A percentile compares a stretch with the other conserved stretches of the same genome.
Evolutionary conservation across 768 basidiomycete genomes (phyloP).

Genomic region (Podaxis sp.): DNA sequence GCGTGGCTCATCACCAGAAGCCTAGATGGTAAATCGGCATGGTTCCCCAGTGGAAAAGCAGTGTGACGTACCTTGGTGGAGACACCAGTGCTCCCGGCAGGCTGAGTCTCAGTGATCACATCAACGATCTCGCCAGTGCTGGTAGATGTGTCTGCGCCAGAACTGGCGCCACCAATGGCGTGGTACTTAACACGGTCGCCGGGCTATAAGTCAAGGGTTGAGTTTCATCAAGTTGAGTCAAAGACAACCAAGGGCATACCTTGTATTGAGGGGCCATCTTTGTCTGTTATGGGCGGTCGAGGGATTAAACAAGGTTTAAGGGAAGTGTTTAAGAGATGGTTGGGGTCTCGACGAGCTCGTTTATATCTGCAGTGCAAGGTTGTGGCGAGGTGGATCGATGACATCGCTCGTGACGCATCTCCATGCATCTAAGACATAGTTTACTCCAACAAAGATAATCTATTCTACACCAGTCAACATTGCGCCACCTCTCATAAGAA

Average conservation of each 20-base stretch:
- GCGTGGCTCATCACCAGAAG: conserved; percentile 10
- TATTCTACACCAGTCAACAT: not conserved
- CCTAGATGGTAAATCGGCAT: not conserved
- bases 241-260: not conserved
- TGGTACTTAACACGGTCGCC: conserved; percentile 16
- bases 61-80: not conserved
- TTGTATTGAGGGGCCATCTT: conserved; percentile 7
- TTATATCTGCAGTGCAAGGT: not conserved
- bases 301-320: not conserved
- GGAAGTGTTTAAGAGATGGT: not conserved
- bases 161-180: conserved; percentile 11
- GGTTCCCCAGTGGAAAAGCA: too few relatives aligned
- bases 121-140: conserved; percentile 16
- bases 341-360: not conserved
- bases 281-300: not conserved
- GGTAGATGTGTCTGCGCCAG: conserved; percentile 8
- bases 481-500: too few relatives aligned
- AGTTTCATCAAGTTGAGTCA: not conserved
- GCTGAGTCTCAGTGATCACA: conserved; percentile 14
- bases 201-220: not conserved
- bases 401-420: not conserved
- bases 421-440: not conserved
- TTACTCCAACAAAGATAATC: not conserved
- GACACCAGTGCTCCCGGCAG: conserved; percentile 8
- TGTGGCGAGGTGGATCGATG: not conserved